Evolutionary conservation across 2,329 filamentous ascomycete species (phyloP), one percentile per base, ranked within the genome.

Genomic region (Exophiala xenobiotica): DNA sequence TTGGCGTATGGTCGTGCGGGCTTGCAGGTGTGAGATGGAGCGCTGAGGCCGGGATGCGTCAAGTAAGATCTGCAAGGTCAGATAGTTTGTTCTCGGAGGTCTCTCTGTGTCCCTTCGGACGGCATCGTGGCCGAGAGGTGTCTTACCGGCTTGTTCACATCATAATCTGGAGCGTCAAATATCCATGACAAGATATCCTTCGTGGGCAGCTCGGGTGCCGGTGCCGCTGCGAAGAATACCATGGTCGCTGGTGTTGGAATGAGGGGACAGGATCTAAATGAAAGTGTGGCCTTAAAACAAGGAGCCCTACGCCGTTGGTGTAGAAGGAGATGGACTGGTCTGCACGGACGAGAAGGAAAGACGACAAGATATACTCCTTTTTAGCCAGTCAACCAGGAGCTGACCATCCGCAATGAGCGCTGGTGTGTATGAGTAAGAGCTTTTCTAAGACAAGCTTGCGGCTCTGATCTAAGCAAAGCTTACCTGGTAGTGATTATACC

Each of bases 151-250:
- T 72, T 71, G 51, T 81, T 68, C 50, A 68, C 68, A 54, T 80
- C 71, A 57, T 79, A 79, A 0, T 54, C 56, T 3, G 74, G 68
- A 2, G 76, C 62, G 37, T 78, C 75, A 56, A 81, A 81, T 4
- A 76, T 74, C 70, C 75, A 82, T 3, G 77, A 80, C 11, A 79
- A 51, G n/a, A 82, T 62, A 58, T 82, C 80, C 45, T 74, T 56
- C 9, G 39, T 56, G 4, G 53, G 72, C 18, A 69, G 71, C 0
- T 78, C 74, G 26, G 80, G 46, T 9, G 31, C 43, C 6, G 35
- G 16, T 3, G 40, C 27, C 3, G 46, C 26, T 38, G 41, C 27
- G 12, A 46, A 31, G 12, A 52, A 48, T n/a, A 48, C 49, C 38
- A 40, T 40, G 38, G 8, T 14, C 14, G 18, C 38, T 38, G 35